A percentile compares a stretch with the other conserved stretches of the same genome.
These are phyloP conservation scores for Patellifolia procumbens DNA, from an alignment of 179 eudicot species.

Conservation along the genomic window DNA sequence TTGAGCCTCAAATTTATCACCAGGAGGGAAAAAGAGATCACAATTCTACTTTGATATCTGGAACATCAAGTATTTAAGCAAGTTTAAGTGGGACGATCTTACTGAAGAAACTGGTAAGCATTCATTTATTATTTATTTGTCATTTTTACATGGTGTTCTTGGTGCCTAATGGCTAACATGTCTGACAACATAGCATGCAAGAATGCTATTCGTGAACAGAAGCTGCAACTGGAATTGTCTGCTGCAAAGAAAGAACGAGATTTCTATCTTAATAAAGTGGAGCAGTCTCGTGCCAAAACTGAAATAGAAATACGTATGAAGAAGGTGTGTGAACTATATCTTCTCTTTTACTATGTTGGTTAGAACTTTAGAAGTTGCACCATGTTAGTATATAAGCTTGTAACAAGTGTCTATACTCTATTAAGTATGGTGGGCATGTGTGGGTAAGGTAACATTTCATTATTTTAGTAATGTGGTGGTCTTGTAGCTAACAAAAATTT, in stretches of 20 bases:
- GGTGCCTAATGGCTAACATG: neutral
- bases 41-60: slow-evolving; percentile 76
- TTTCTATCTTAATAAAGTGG: slow-evolving; percentile 78
- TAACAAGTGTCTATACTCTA: neutral
- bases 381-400: neutral
- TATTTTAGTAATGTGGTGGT: neutral
- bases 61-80: slow-evolving; percentile 96
- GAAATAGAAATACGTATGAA: slow-evolving; percentile 73
- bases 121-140: slow-evolving; percentile 9
- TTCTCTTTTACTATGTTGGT: neutral
- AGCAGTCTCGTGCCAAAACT: slow-evolving; percentile 61
- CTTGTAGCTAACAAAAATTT: slow-evolving; percentile 6
- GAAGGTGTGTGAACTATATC: slow-evolving; percentile 50
- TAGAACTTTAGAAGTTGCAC: neutral
- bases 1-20: neutral
- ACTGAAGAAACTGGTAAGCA: slow-evolving; percentile 74
- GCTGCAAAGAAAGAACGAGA: slow-evolving; percentile 87
- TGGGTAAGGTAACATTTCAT: neutral
- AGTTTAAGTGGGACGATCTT: slow-evolving; percentile 96
- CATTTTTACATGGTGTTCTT: slow-evolving; percentile 2
- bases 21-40: slow-evolving; percentile 95
- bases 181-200: slow-evolving; percentile 49
- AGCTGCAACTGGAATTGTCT: slow-evolving; percentile 71
- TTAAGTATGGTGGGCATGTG: neutral
- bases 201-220: slow-evolving; percentile 77